Percentiles rank a stretch among this genome's conserved stretches.
Evolutionary conservation across 352 stramenopile genomes (phyloP).

Genomic region (Phytophthora syringae): DNA sequence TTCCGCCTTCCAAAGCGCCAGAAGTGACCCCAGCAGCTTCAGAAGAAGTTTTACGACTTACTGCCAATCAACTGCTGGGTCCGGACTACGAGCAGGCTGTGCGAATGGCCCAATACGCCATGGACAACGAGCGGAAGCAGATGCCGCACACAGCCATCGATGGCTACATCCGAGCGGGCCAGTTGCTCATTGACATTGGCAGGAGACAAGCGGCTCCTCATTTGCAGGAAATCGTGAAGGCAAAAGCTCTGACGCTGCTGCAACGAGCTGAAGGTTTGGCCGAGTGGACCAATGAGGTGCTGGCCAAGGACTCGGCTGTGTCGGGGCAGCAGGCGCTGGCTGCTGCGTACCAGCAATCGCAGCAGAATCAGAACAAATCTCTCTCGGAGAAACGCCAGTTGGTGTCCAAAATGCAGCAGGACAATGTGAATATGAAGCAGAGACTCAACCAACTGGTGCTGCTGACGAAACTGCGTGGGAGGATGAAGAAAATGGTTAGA

Average conservation of each 20-base stretch:
- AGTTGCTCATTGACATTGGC: slow-evolving; percentile 73
- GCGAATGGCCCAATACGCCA: slow-evolving; percentile 66
- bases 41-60: slow-evolving; percentile 31
- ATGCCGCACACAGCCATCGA: slow-evolving; percentile 73
- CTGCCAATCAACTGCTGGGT: slow-evolving; percentile 50
- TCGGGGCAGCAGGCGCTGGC: slow-evolving; percentile 45
- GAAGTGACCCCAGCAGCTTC: slow-evolving; percentile 8
- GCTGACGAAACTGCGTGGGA: slow-evolving; percentile 60
- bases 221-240: slow-evolving; percentile 81
- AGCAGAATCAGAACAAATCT: slow-evolving; percentile 45
- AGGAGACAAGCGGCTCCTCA: slow-evolving; percentile 59
- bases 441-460: slow-evolving; percentile 69
- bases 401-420: slow-evolving; percentile 63
- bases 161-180: slow-evolving; percentile 71
- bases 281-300: slow-evolving; percentile 61
- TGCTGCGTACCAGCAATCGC: slow-evolving; percentile 53
- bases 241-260: slow-evolving; percentile 80
- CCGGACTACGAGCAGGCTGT: slow-evolving; percentile 71
- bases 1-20: neutral
- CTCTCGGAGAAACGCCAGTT: slow-evolving; percentile 67
- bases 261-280: slow-evolving; percentile 75
- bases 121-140: slow-evolving; percentile 69
- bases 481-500: slow-evolving; percentile 57
- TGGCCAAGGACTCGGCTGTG: slow-evolving; percentile 30
- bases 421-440: slow-evolving; percentile 67